Base-by-base conservation (phyloP, 139 green algal species). In the Volvox reticuliferus region DNA sequence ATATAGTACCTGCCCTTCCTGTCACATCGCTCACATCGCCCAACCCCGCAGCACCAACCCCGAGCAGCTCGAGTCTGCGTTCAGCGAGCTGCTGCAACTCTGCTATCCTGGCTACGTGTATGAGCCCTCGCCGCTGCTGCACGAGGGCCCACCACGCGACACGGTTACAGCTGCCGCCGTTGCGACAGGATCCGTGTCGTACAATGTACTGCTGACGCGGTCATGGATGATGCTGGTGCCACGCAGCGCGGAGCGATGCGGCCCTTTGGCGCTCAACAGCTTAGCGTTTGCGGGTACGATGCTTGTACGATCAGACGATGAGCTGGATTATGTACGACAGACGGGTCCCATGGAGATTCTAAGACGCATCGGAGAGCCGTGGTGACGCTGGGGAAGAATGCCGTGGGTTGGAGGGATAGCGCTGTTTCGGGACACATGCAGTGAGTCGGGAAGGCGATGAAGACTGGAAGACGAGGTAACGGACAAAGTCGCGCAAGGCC, bases 251-350 rank as follows among this genome's bases (percentile, higher is more conserved):
- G 96, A 97, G 88, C 35, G 55, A 0, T 92, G 36, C 32, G 96
- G 95, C 0, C 91, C 93, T 1, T 88, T 96, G 33, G 90, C 93
- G 32, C 89, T 96, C 79, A 98, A 98, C 86, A 93, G 65, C 1
- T 78, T 98, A n/a, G 97, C 93, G 0, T 98, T 96, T 93, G 97
- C 97, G 18, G 97, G 97, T 44, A 96, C 95, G 33, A 92, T 98
- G n/a, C 93, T 98, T 36, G 87, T 98, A 33, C 67, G 88, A 16
- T 92, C 80, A 1, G 32, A 90, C 22, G 95, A 96, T 63, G 95
- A 97, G 80, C 86, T 96, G 83, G 86, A 91, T 17, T 96, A 91
- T 81, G 92, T 97, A 16, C 63, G 86, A 78, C 26, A 91, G 35
- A n/a, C 65, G 33, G 94, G 95, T 2, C 82, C 96, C 91, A 0